Evolutionary conservation across 306 rosid genomes (phyloP).

Genomic region (Quercus dentata): DNA sequence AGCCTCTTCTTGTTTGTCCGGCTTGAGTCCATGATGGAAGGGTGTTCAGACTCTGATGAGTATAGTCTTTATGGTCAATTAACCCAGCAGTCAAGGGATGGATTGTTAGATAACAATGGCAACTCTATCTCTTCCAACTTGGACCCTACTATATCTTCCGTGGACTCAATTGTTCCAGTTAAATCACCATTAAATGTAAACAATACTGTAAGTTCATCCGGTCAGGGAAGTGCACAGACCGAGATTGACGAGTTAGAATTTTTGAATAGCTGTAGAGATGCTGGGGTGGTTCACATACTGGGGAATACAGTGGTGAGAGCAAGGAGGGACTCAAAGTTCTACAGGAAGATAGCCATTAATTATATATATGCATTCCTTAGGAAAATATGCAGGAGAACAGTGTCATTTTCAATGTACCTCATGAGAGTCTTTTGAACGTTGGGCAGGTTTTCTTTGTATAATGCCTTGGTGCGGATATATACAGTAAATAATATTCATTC

Average conservation of each 20-base stretch:
- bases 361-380: slow-evolving; percentile 49
- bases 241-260: slow-evolving; percentile 48
- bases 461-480: background rate
- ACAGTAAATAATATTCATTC: background rate
- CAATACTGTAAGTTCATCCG: slow-evolving; percentile 22
- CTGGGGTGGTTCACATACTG: slow-evolving; percentile 59
- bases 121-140: slow-evolving; percentile 18
- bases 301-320: slow-evolving; percentile 51
- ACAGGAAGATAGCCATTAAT: slow-evolving; percentile 44
- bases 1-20: slow-evolving; percentile 39
- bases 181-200: slow-evolving; percentile 20
- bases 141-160: slow-evolving; percentile 29
- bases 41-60: slow-evolving; percentile 49
- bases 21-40: slow-evolving; percentile 58
- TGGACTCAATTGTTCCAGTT: slow-evolving; percentile 34
- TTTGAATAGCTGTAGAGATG: slow-evolving; percentile 43
- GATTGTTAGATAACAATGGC: slow-evolving; percentile 6
- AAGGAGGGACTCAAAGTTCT: slow-evolving; percentile 40
- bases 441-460: slow-evolving; percentile 55
- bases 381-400: slow-evolving; percentile 60
- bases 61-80: slow-evolving; percentile 41
- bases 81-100: slow-evolving; percentile 37
- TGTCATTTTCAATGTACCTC: slow-evolving; percentile 60
- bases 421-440: slow-evolving; percentile 55
- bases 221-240: slow-evolving; percentile 27